These are phyloP conservation scores for Geosmithia putterillii DNA, from an alignment of 2,329 filamentous ascomycete genomes.

Conservation along the genomic window DNA sequence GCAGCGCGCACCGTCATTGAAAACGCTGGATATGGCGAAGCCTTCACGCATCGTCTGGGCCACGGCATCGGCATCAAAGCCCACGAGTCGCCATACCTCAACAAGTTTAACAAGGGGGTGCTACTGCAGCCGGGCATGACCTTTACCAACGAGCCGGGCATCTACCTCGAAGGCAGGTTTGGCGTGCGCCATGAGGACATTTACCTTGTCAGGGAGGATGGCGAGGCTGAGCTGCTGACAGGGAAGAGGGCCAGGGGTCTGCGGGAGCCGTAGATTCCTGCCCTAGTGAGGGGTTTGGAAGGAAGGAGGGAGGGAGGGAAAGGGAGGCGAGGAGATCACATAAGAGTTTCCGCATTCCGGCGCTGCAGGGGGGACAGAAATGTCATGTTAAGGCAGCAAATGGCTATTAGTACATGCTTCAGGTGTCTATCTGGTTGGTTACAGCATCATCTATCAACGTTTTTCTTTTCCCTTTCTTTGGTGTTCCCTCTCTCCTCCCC, in stretches of 20 bases:
- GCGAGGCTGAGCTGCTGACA: constrained; percentile 19
- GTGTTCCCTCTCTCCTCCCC: too few relatives aligned
- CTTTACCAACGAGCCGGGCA: constrained; percentile 51
- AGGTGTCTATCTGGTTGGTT: background rate
- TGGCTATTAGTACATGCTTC: too few relatives aligned
- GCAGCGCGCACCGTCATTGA: constrained; percentile 46
- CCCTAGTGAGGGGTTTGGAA: too few relatives aligned
- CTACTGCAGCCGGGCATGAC: constrained; percentile 43
- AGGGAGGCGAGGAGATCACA: too few relatives aligned
- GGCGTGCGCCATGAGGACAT: constrained; percentile 53
- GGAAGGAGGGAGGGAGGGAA: too few relatives aligned
- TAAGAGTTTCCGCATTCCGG: too few relatives aligned
- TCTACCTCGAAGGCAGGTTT: constrained; percentile 47
- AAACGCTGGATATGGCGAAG: constrained; percentile 42
- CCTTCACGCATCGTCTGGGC: constrained; percentile 50
- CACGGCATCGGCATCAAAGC: constrained; percentile 57
- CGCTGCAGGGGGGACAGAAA: too few relatives aligned
- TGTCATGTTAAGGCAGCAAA: too few relatives aligned
- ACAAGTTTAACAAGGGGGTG: constrained; percentile 42
- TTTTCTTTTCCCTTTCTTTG: background rate
- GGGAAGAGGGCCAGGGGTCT: constrained; percentile 14
- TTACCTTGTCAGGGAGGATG: constrained; percentile 40
- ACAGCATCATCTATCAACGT: too few relatives aligned
- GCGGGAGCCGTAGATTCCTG: constrained; percentile 15
- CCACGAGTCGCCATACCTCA: constrained; percentile 52